Conservation (phyloP, 257 asterid species). For the Craterostigma plantagineum region DNA sequence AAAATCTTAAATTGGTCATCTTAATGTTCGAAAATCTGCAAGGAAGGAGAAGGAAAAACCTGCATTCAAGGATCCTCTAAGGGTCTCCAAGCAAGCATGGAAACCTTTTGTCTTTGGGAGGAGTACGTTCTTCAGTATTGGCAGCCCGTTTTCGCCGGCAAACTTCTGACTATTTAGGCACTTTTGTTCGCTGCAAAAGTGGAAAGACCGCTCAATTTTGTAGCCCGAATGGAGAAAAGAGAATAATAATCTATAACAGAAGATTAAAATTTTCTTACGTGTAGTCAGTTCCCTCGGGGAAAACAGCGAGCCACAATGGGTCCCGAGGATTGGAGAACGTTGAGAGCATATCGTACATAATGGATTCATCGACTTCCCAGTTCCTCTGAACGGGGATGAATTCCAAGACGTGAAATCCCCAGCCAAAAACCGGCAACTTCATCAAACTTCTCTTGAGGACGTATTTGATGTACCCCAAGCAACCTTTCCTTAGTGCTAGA, state of each 20-base stretch:
- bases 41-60: constrained; percentile 23
- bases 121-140: constrained; percentile 59
- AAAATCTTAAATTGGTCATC: background rate
- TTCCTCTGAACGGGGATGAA: constrained; percentile 88
- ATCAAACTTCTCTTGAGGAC: constrained; percentile 83
- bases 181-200: constrained; percentile 52
- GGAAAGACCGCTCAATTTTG: background rate
- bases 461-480: constrained; percentile 62
- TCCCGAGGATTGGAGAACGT: constrained; percentile 27
- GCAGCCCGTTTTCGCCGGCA: constrained; percentile 73
- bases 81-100: constrained; percentile 47
- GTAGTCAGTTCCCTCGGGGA: constrained; percentile 95
- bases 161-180: constrained; percentile 54
- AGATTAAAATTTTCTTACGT: constrained; percentile 21
- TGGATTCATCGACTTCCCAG: constrained; percentile 69
- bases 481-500: constrained; percentile 67
- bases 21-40: too few species aligned
- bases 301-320: constrained; percentile 89
- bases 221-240: too few species aligned
- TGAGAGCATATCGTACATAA: constrained; percentile 47
- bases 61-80: constrained; percentile 73
- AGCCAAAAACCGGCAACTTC: constrained; percentile 81
- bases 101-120: constrained; percentile 83
- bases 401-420: constrained; percentile 80
- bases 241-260: background rate